A percentile compares a stretch with the other conserved stretches of the same genome.
These are phyloP conservation scores for Backusella circina DNA, from an alignment of 192 early-diverging fungal species.

Conservation along the genomic window DNA sequence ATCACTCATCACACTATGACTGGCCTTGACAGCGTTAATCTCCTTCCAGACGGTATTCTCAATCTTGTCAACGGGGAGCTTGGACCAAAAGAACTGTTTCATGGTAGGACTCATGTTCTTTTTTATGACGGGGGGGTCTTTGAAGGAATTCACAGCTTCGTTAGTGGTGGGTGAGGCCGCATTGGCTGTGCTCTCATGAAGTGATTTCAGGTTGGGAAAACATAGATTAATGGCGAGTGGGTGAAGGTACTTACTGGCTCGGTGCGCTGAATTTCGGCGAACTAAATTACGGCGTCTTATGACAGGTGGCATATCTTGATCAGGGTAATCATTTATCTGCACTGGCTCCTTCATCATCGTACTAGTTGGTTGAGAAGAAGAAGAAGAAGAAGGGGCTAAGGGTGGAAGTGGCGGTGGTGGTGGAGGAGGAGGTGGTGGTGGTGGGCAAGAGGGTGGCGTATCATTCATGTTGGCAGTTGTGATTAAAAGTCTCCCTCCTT, in stretches of 20 bases:
- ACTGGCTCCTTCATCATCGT: neutral
- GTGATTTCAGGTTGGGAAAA: conserved; percentile 25
- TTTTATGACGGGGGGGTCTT: neutral
- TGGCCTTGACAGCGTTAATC: conserved; percentile 6
- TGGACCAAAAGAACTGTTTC: conserved; percentile 57
- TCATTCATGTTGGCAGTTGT: neutral
- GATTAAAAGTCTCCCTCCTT: neutral
- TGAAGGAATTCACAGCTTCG: neutral
- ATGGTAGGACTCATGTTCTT: neutral
- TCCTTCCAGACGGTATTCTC: conserved; percentile 52
- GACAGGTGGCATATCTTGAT: neutral
- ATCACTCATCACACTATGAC: neutral
- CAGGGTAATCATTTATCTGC: neutral
- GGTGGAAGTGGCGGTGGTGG: conserved; percentile 25
- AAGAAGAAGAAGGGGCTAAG: conserved; percentile 12
- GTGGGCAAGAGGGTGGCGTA: conserved; percentile 8
- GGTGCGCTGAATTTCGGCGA: neutral
- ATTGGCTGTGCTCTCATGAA: conserved; percentile 17
- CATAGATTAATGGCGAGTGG: conserved; percentile 24
- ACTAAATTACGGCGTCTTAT: conserved; percentile 7
- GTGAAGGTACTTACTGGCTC: conserved; percentile 18
- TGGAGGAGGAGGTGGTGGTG: conserved; percentile 22
- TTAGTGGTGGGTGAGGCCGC: neutral
- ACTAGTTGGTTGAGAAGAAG: neutral
- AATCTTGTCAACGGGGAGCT: conserved; percentile 42